Evolutionary conservation across 1,284 basidiomycete species (phyloP).

Genomic region (Ganoderma boninense): DNA sequence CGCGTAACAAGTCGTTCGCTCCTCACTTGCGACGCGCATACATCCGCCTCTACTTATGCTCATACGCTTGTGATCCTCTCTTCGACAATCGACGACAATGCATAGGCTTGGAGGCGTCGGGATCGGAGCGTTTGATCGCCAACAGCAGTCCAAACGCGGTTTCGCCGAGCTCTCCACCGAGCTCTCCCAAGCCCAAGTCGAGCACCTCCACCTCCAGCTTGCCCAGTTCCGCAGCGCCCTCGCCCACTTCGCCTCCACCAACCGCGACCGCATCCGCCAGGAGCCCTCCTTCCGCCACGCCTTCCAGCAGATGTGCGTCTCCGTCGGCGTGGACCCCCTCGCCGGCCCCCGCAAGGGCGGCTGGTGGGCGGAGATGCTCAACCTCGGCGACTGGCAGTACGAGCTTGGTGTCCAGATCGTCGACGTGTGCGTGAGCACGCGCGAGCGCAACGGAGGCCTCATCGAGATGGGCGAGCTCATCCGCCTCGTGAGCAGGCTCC

Average conservation of each 20-base stretch:
- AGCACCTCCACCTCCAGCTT: slow-evolving; percentile 84
- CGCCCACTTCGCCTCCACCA: slow-evolving; percentile 81
- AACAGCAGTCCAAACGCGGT: slow-evolving; percentile 75
- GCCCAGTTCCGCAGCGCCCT: slow-evolving; percentile 87
- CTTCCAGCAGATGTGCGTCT: slow-evolving; percentile 96
- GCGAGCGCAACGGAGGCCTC: slow-evolving; percentile 90
- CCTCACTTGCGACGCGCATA: not conserved
- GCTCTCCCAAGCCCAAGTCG: slow-evolving; percentile 81
- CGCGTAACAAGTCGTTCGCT: not conserved
- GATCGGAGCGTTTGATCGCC: slow-evolving; percentile 78
- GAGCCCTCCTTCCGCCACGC: slow-evolving; percentile 92
- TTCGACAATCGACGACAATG: slow-evolving; percentile 48
- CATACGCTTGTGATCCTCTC: not conserved
- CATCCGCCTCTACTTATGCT: not conserved
- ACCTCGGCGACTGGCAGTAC: slow-evolving; percentile 93
- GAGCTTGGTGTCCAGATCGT: slow-evolving; percentile 97
- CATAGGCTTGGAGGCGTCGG: slow-evolving; percentile 77
- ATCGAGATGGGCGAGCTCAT: slow-evolving; percentile 91
- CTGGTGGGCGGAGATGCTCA: slow-evolving; percentile 91
- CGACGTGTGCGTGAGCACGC: slow-evolving; percentile 92
- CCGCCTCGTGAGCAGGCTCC: slow-evolving; percentile 77
- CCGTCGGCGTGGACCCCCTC: slow-evolving; percentile 95
- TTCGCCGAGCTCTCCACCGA: slow-evolving; percentile 85
- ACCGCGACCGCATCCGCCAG: slow-evolving; percentile 85
- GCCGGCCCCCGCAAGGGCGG: slow-evolving; percentile 86